These are phyloP conservation scores for Solanum lignicaule DNA, from an alignment of 257 asterid genomes.

Conservation along the genomic window DNA sequence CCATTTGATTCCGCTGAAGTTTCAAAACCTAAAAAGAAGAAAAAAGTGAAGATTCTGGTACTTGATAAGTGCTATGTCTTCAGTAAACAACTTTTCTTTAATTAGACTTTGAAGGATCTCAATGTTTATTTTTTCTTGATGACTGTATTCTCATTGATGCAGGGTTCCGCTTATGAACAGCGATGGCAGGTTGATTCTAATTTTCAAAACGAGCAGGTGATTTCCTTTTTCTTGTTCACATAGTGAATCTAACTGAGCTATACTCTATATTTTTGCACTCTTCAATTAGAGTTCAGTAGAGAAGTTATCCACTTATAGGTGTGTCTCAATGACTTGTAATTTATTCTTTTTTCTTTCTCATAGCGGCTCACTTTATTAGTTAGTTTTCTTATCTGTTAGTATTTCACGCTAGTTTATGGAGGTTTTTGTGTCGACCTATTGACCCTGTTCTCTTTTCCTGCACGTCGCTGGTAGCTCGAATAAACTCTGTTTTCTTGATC, in stretches of 20 bases:
- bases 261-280: neutral
- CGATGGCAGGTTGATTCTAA: constrained; percentile 69
- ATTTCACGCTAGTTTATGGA: neutral
- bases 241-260: neutral
- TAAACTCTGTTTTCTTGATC: neutral
- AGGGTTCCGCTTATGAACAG: constrained; percentile 60
- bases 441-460: neutral
- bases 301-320: neutral
- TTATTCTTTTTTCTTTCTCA: neutral
- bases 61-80: constrained; percentile 6
- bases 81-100: neutral
- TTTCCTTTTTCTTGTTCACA: constrained; percentile 8
- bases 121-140: neutral
- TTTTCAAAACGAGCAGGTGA: constrained; percentile 82
- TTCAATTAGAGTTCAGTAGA: neutral
- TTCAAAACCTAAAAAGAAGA: constrained; percentile 77
- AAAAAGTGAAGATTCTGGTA: constrained; percentile 77
- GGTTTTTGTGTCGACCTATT: neutral
- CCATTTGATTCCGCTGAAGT: constrained; percentile 59
- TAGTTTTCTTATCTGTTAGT: neutral
- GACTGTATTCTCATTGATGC: constrained; percentile 6
- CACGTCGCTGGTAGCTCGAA: neutral
- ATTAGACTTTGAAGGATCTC: neutral
- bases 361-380: neutral
- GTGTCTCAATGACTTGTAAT: neutral